Evolutionary conservation across 352 stramenopile species (phyloP), one percentile per base, ranked within the genome.

Genomic region (Pythium dissimile): DNA sequence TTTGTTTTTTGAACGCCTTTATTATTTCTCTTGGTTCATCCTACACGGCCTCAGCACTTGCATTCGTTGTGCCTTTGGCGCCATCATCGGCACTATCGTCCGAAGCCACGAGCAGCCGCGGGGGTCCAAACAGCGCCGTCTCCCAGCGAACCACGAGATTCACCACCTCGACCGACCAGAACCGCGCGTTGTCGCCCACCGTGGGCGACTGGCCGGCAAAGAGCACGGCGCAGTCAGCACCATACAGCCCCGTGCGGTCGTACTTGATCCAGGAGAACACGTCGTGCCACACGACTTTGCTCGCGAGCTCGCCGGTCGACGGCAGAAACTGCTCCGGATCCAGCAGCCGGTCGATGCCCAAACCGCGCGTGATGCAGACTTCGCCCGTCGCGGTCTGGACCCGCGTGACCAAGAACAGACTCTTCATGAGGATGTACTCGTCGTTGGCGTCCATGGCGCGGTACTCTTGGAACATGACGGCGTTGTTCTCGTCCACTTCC

Each of bases 151-250:
- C 58, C 35, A 66, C 68, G 18, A 77, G 12, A 42, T 71, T 64
- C 26, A 79, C 45, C 28, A 75, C 70, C 45, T 77, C 73, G 12
- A 75, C 57, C 31, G 72, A 63, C 73, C 73, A 83, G 49, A 73
- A 79, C 42, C 61, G 53, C 20, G 59, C 63, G 49, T 66, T 82
- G 51, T 71, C 45, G 18, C 69, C 69, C 3, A 79, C 67, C 2
- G 70, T 73, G 0, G 70, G 73, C 1, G 57, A 58, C 30, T 71
- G 35, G 26, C 73, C 73, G 20, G 54, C 60, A 55, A 79, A 79
- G 26, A 57, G 63, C 16, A 69, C 53, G 34, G 64, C 30, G 38
- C 59, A 76, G 44, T 77, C 70, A 26, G 67, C 51, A 5, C 70
- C 73, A 11, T 59, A 58, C 27, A 64, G 39, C 6, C 62, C 62